A percentile compares a stretch with the other conserved stretches of the same genome.
Conservation (phyloP, 2,329 filamentous ascomycete species). For the Alternaria brassicae region DNA sequence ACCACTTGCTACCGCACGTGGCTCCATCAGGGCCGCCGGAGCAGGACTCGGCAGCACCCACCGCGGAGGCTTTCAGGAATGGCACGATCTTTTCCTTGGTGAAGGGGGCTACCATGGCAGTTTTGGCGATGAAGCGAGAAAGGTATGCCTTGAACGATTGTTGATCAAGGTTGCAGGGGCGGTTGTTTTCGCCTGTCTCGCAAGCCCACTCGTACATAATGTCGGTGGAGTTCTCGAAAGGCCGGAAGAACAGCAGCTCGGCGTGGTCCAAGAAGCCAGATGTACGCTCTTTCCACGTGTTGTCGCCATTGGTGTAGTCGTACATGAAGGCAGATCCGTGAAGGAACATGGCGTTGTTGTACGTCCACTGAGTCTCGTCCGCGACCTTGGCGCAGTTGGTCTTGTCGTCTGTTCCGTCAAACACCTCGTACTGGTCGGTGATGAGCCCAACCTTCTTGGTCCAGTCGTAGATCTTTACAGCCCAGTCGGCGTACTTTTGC, state of each 20-base stretch:
- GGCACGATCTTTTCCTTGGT: constrained; percentile 49
- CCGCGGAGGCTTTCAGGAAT: constrained; percentile 51
- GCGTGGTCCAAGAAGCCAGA: constrained; percentile 64
- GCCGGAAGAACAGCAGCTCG: constrained; percentile 61
- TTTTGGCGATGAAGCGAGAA: constrained; percentile 65
- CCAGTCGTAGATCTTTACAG: constrained; percentile 69
- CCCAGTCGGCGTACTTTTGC: constrained; percentile 65
- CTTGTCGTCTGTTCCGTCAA: constrained; percentile 61
- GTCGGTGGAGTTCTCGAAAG: constrained; percentile 55
- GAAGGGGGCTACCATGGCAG: constrained; percentile 54
- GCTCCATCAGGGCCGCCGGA: constrained; percentile 50
- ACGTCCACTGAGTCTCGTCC: constrained; percentile 64
- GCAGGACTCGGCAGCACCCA: constrained; percentile 54
- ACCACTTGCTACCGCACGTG: constrained; percentile 57
- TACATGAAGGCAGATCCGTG: constrained; percentile 65
- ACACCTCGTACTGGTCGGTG: constrained; percentile 59
- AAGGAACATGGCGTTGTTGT: constrained; percentile 64
- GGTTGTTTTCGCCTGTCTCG: constrained; percentile 57
- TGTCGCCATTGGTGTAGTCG: constrained; percentile 56
- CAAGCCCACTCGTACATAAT: constrained; percentile 73
- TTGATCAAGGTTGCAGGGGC: constrained; percentile 73
- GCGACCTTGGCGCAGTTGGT: constrained; percentile 58
- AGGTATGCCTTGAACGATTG: constrained; percentile 79
- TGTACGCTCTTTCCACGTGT: constrained; percentile 65
- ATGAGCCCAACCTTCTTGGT: constrained; percentile 59